Base-by-base conservation (phyloP, 441 rosid genomes). In the Pelargonium cotyledonis region DNA sequence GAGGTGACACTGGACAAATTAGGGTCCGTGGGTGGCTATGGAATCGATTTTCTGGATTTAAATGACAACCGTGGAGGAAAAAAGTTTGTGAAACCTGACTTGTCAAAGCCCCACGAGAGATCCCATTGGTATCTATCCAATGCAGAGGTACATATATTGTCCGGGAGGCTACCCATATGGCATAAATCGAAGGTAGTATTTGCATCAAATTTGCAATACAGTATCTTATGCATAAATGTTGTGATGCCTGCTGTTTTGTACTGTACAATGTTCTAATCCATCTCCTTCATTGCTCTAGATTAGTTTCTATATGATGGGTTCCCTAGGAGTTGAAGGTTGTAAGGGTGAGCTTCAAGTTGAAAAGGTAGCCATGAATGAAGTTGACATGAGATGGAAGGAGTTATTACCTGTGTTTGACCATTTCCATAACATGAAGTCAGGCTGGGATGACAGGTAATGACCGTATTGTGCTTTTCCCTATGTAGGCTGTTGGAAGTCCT, bases 111-210 rank as follows among this genome's bases (percentile, higher is more conserved):
- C 66, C 82, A 77, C 23, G 99, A 88, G 29, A 80, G 74, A 60
- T 86, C 90, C 72, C 96, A 85, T 53, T 78, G 84, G 65, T 90
- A 86, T 79, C 81, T 94, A 68, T 85, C 99, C 65, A 94, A 87
- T 74, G 97, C 97, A 41, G 97, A 94, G 80, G 90, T 94, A 58
- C 89, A 84, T 73, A 82, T 87, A 75, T 84, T 82, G 71, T 82
- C 86, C 14, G 85, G 91, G 81, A 87, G 99, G 79, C 78, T 85
- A 71, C 88, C 90, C 15, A 73, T 89, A 72, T 94, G 99, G 97
- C 91, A 87, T 75, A 89, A 89, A 51, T 77, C 85, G 29, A 85
- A 91, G 96, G 99, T 94, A 77, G 46, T 40, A 69, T 9, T 71
- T 51, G 35, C 53, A n/a, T 46, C n/a, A n/a, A n/a, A n/a, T n/a